phyloP scores from a whole-genome alignment of 106 monocot genomes.

The Allium fistulosum region DNA sequence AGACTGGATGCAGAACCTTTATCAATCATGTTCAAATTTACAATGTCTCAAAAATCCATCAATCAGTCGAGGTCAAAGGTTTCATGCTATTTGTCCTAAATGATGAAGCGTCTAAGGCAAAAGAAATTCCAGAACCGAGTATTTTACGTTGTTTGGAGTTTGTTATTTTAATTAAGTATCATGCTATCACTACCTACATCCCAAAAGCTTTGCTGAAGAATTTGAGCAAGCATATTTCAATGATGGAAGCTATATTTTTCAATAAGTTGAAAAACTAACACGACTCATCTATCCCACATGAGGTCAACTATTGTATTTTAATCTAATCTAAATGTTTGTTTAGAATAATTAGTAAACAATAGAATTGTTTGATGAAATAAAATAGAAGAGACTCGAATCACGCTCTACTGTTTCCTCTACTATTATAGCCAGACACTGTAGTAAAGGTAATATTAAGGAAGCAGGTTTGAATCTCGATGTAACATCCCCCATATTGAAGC shows the following conservation, averaged over 20 bases:
- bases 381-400: no score
- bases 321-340: no score
- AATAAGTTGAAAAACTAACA: no score
- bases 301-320: no score
- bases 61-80: slow-evolving; percentile 66
- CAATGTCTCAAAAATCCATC: slow-evolving; percentile 72
- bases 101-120: slow-evolving; percentile 83
- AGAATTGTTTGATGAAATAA: no score
- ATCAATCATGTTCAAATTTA: slow-evolving; percentile 50
- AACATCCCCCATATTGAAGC: no score
- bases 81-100: slow-evolving; percentile 85
- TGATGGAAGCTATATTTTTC: slow-evolving; percentile 74
- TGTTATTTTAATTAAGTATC: slow-evolving; percentile 89
- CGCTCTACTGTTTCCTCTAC: no score
- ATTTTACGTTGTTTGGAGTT: slow-evolving; percentile 66
- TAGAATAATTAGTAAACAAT: no score
- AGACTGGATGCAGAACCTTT: slow-evolving; percentile 89
- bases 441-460: no score
- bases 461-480: no score
- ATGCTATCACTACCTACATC: slow-evolving; percentile 68
- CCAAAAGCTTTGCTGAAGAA: slow-evolving; percentile 70
- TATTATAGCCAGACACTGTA: no score
- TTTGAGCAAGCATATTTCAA: slow-evolving; percentile 21
- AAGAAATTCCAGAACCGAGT: slow-evolving; percentile 48
- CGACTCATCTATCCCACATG: no score